Evolutionary conservation across 192 early-diverging fungal genomes (phyloP).

Genomic region (Dissophora globulifera): DNA sequence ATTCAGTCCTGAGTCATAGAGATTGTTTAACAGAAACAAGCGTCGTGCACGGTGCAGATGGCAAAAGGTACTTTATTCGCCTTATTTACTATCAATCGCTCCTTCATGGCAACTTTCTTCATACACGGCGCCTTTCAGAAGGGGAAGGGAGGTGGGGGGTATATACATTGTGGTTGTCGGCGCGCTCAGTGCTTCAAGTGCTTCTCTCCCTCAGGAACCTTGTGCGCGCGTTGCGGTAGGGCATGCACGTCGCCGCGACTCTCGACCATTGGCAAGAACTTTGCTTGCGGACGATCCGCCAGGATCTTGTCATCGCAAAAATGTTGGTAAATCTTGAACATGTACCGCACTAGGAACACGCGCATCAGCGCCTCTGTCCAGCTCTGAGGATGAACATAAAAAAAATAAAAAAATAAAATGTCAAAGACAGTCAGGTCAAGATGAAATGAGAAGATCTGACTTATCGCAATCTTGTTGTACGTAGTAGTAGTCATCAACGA

Average conservation of each 20-base stretch:
- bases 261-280: conserved; percentile 14
- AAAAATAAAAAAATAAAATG: neutral
- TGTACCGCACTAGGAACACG: conserved; percentile 23
- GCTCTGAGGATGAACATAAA: neutral
- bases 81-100: neutral
- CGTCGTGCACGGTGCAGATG: too few relatives aligned
- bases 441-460: too few relatives aligned
- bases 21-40: too few relatives aligned
- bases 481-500: too few relatives aligned
- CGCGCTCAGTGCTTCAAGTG: conserved; percentile 1
- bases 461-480: too few relatives aligned
- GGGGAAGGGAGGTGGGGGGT: too few relatives aligned
- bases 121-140: too few relatives aligned
- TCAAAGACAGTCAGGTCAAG: too few relatives aligned
- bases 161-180: too few relatives aligned
- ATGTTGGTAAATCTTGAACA: conserved; percentile 31
- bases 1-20: too few relatives aligned
- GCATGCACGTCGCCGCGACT: conserved; percentile 15
- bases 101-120: too few relatives aligned
- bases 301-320: conserved; percentile 31
- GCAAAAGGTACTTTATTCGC: too few relatives aligned
- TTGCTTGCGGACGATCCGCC: conserved; percentile 28
- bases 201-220: conserved; percentile 8
- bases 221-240: conserved; percentile 5
- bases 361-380: conserved; percentile 33